Evolutionary conservation across 2,329 filamentous ascomycete species (phyloP), one percentile per base, ranked within the genome.

Genomic region (Botrytis fabae): DNA sequence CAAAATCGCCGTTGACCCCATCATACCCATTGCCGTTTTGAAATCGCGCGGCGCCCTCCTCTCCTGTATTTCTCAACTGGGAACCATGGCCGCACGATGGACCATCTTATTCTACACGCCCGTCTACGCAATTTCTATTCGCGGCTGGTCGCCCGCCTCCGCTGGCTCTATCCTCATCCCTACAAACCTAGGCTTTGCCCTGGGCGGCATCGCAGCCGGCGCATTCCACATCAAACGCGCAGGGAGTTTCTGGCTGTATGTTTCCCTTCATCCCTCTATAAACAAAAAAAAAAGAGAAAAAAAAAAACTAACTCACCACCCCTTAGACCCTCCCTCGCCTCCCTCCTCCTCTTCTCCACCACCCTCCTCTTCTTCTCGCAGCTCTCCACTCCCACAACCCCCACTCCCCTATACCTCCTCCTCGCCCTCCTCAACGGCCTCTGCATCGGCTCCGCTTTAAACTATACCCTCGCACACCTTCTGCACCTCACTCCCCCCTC

Each of bases 31-130:
- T 66, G 82, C 86, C 1, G 86, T 96, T 2, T 86, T 97, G 42
- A 87, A 85, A 69, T 93, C 91, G 18, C 88, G 91, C 42, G 91
- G 90, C 44, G 89, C 93, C 1, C 84, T 95, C 5, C 82, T 95
- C 35, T 92, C 92, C 1, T 95, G 93, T 79, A 79, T 95, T 35
- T 87, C 91, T 1, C 93, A 94, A 68, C 86, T 95, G 0, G 90
- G 91, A 32, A 87, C 94, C 80, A 95, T 97, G 92, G 90, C 92
- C 80, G 87, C 92, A 2, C 90, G 94, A 73, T 97, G 93, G 93
- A 87, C 86, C 10, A 86, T 97, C 2, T 85, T 97, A 12, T 96
- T 94, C 84, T 97, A 94, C 82, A 88, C 91, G 0, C 93, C 94
- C 0, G 89, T 94, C 61, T 95, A 93, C 78, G 91, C 93, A 48